Base-by-base conservation (phyloP, 106 monocot genomes). In the Dioscorea zingiberensis region DNA sequence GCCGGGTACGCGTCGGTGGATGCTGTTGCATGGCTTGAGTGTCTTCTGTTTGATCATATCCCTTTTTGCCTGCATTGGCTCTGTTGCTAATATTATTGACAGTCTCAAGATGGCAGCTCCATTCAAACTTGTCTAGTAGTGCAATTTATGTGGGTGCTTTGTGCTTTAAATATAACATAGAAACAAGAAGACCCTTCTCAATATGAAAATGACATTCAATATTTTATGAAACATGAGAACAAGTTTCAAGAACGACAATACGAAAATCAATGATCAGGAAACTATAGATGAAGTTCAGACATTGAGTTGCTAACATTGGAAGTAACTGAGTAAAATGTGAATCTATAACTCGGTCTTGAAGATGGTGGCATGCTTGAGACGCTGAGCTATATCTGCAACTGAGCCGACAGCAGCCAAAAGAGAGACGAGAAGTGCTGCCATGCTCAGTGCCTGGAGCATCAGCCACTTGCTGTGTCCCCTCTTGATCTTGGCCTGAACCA, bases 341-440 rank as follows among this genome's bases (percentile, higher is more conserved):
- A 28, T 4, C 64, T 62, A 89, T 21, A 85, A 59, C 55, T 85
- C 63, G 8, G 67, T 56, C 54, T 83, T 71, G 44, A 90, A 85
- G 26, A 85, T 24, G 2, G 66, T 71, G 12, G 72, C 65, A 51
- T 82, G 77, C 59, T 74, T 83, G 26, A 91, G 70, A 4, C 71
- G 65, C n/a, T 78, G 46, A 0, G 47, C 81, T 32, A 91, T 84
- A 55, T 75, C 86, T 15, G 81, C 84, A 22, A 91, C 55, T 1
- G 91, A 84, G 0, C 86, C 91, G 47, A 81, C 67, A 0, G 86
- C 86, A 44, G 91, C 91, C 26, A 70, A 16, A 21, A 84, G 59
- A 0, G 86, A 78, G 14, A 91, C 78, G 27, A 91, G 13, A 29
- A 91, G 67, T 5, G 80, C 68, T 2, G 57, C 68, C 27, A 55